Conservation (phyloP, 441 rosid genomes). For the Adansonia madagascariensis region DNA sequence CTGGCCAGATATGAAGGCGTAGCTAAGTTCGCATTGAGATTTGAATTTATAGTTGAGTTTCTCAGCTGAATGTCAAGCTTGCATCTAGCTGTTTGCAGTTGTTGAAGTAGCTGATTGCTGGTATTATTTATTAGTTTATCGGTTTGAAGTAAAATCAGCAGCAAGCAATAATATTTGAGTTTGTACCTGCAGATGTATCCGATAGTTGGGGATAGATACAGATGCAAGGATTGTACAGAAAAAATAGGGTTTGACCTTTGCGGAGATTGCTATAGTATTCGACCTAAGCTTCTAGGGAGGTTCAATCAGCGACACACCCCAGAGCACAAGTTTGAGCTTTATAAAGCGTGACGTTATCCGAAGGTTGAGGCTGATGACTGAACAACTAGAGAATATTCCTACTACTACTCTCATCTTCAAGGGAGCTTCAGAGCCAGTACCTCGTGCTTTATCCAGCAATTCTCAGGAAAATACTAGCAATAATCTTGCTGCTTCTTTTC, state of each 20-base stretch:
- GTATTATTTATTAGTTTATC: neutral
- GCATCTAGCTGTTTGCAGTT: conserved; percentile 1
- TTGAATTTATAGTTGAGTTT: neutral
- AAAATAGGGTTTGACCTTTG: conserved; percentile 81
- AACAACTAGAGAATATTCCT: neutral
- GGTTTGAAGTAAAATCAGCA: conserved; percentile 5
- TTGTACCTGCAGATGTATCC: conserved; percentile 56
- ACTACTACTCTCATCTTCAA: neutral
- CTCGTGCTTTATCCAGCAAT: neutral
- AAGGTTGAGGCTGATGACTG: conserved; percentile 17
- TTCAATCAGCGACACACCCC: conserved; percentile 86
- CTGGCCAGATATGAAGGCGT: neutral
- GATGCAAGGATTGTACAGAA: conserved; percentile 67
- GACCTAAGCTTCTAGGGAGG: conserved; percentile 66
- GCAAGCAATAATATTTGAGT: conserved; percentile 18
- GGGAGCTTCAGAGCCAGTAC: neutral
- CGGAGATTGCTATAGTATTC: conserved; percentile 64
- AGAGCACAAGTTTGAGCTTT: conserved; percentile 58
- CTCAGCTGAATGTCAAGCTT: neutral
- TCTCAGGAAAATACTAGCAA: conserved; percentile 22
- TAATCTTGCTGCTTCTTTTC: neutral
- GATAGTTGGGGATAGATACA: conserved; percentile 71
- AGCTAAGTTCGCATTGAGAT: neutral
- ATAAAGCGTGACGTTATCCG: neutral
- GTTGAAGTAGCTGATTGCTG: neutral